Evolutionary conservation across 2,329 filamentous ascomycete species (phyloP).

Genomic region (Bertia moriformis): DNA sequence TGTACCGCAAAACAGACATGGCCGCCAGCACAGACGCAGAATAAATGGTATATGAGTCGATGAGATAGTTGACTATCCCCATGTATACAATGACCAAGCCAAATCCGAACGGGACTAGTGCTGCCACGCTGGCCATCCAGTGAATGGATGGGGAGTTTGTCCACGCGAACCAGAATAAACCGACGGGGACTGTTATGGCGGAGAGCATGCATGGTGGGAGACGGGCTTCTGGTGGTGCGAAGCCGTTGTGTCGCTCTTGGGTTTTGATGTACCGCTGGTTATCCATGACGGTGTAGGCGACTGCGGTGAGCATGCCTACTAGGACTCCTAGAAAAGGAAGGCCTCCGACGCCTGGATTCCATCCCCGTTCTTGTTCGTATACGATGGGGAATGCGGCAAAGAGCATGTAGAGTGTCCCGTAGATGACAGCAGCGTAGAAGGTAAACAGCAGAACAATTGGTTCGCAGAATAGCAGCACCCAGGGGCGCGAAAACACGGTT

Average conservation of each 20-base stretch:
- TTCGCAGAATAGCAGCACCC: conserved; percentile 28
- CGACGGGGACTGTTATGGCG: conserved; percentile 32
- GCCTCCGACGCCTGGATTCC: conserved; percentile 27
- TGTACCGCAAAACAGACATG: conserved; percentile 26
- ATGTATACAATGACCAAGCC: conserved; percentile 18
- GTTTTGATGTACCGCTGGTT: conserved; percentile 23
- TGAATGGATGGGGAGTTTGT: conserved; percentile 25
- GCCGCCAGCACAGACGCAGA: conserved; percentile 18
- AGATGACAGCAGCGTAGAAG: conserved; percentile 31
- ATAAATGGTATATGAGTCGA: conserved; percentile 14
- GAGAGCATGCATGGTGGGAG: conserved; percentile 31
- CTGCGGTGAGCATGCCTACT: conserved; percentile 21
- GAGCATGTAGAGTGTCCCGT: conserved; percentile 34
- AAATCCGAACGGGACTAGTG: conserved; percentile 25
- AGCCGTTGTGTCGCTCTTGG: conserved; percentile 29
- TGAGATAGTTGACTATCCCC: conserved; percentile 18
- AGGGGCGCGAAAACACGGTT: conserved; percentile 29
- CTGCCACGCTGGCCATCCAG: conserved; percentile 20
- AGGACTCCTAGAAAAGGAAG: conserved; percentile 32
- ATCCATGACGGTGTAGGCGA: conserved; percentile 21
- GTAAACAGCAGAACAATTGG: conserved; percentile 33
- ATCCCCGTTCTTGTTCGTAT: conserved; percentile 25
- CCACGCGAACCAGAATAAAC: conserved; percentile 49
- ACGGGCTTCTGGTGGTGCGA: conserved; percentile 43
- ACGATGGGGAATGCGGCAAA: conserved; percentile 36